A percentile compares a stretch with the other conserved stretches of the same genome.
Conservation (phyloP, 441 rosid genomes). For the Populus hybrid region DNA sequence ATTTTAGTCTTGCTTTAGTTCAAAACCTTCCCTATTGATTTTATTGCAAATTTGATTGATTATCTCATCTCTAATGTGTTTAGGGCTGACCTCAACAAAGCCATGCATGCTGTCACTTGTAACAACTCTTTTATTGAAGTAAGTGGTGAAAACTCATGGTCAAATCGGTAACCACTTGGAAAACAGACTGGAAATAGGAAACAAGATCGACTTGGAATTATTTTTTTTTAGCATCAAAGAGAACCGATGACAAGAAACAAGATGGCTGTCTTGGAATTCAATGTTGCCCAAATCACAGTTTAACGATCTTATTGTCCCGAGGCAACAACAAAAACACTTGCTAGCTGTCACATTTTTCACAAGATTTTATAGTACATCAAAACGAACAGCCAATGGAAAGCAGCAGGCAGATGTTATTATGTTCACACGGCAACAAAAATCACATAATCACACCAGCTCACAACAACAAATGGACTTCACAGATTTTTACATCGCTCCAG, state of each 20-base stretch:
- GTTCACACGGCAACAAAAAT: constrained; percentile 8
- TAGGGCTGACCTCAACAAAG: neutral
- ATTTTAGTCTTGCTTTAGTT: no score
- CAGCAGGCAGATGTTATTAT: neutral
- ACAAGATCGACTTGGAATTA: neutral
- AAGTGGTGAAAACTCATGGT: neutral
- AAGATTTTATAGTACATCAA: no score
- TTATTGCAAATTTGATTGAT: neutral
- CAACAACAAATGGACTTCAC: constrained; percentile 17
- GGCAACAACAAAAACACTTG: neutral
- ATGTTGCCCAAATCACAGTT: neutral
- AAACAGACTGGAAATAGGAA: no score
- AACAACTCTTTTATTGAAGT: no score
- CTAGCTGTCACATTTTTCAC: neutral
- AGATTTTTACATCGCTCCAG: constrained; percentile 17
- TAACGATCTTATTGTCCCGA: neutral
- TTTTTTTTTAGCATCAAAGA: neutral
- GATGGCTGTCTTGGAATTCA: neutral
- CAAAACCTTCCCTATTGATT: neutral
- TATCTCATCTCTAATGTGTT: neutral
- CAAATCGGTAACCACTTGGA: neutral
- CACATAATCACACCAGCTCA: constrained; percentile 12
- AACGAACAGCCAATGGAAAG: neutral
- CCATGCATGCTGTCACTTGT: neutral
- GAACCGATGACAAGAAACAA: neutral